Base-by-base conservation (phyloP, 768 basidiomycete genomes). In the Rhodotorula babjevae region DNA sequence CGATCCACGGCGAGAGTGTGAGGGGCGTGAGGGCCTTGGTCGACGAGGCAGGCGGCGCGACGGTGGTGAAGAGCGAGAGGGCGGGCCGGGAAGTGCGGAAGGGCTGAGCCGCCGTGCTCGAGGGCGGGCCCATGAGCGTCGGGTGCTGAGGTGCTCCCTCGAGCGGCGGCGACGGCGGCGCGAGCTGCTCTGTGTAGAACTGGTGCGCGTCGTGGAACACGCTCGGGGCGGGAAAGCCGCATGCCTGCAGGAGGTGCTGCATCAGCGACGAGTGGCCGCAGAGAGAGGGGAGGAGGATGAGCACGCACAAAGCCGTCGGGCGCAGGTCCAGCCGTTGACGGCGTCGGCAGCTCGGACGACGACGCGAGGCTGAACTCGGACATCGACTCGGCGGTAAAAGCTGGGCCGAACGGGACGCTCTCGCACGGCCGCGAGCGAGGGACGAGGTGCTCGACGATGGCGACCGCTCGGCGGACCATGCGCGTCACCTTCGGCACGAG, bases 1-100 rank as follows among this genome's bases (percentile, higher is more conserved):
- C 67, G 60, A 68, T 58, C 71, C 71, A 72, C 0, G 62, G 65
- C 23, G 66, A 64, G 29, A 64, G 8, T n/a, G 57, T 18, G 21
- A 66, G 53, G 8, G 62, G 53, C 53, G 65, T 56, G 5, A 46
- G 56, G 5, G 33, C 46, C 46, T 52, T 67, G 42, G 42, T n/a
- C 12, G 49, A 1, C 18, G 33, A 33, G 27, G 46, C 49, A 10
- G 46, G 65, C 15, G 36, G 61, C 5, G 71, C 64, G 29, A 67
- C 36, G 2, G 65, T 49, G 25, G 71, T 72, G 23, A 50, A 62
- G 31, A 72, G n/a, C 18, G 10, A 31, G 21, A 72, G 49, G 6
- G 62, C 21, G 19, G 71, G 71, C 15, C 71, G 71, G 9, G 53
- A 18, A 3, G 59, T 19, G 12, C 59, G 59, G 25, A 68, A 1